Base-by-base conservation (phyloP, 2,329 filamentous ascomycete species). In the Thielaviopsis cerberus region DNA sequence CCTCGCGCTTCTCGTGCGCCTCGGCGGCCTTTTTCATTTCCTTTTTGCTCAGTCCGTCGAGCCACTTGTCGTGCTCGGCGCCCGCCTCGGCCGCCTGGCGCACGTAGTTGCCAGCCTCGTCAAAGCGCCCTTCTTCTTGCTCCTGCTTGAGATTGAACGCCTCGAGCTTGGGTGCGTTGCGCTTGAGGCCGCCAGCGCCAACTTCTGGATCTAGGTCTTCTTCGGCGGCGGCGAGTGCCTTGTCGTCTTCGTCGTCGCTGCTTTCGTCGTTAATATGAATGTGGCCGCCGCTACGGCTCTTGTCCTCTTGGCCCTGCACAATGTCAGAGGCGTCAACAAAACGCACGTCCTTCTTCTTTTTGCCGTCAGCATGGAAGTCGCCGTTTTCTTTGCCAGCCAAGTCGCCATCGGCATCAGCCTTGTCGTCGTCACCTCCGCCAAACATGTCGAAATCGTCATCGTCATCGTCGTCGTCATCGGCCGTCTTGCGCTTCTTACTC, bases 121-220 rank as follows among this genome's bases (percentile, higher is more conserved):
- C 92, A 65, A 96, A 98, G 11, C 82, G 79, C 1, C 92, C 92
- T 64, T 97, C 91, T 66, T 97, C 89, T 68, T 94, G 83, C 69
- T 98, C 92, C 13, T 80, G 74, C 60, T 81, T 82, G 76, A 98
- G 86, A 67, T 98, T 97, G 76, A 98, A 98, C 2, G 91, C 91
- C 69, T 97, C 92, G 5, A 98, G 78, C 68, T 92, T 88, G 1
- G 92, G 92, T 1, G 92, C 92, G 69, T 96, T 88, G 65, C 83
- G 86, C 73, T 96, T 97, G 64, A 94, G 85, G 1, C 86, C 86
- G 15, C 92, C 92, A 1, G 88, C 84, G 1, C 92, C 92, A 5
- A 98, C 76, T 69, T 98, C 92, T 57, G 90, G 85, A 64, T 96
- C 92, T 17, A 95, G 67, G 20, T 81, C 86, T 61, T 86, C 82